These are phyloP conservation scores for Pyrenophora graminea DNA, from an alignment of 2,329 filamentous ascomycete genomes.

Conservation along the genomic window DNA sequence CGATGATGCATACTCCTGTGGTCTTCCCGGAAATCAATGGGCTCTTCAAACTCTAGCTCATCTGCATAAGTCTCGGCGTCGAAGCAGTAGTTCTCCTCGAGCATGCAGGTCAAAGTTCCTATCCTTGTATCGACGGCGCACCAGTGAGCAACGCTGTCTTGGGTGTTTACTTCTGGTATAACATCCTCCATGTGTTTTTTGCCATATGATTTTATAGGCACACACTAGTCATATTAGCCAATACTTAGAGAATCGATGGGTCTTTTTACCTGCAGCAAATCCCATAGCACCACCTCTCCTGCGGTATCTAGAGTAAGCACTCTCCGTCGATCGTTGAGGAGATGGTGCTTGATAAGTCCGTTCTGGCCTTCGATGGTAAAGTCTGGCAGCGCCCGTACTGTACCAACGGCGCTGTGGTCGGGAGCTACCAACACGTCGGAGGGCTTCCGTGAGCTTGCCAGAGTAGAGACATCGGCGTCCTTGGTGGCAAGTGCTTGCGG, in stretches of 20 bases:
- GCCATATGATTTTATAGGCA: slow-evolving; percentile 87
- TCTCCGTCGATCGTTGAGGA: slow-evolving; percentile 87
- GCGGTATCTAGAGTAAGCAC: slow-evolving; percentile 93
- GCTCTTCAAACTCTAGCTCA: slow-evolving; percentile 73
- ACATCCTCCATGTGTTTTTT: slow-evolving; percentile 94
- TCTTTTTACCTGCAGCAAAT: slow-evolving; percentile 74
- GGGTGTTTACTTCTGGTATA: slow-evolving; percentile 80
- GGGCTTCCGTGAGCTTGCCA: slow-evolving; percentile 59
- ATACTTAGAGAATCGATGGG: not conserved
- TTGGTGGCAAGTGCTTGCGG: slow-evolving; percentile 59
- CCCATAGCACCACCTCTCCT: slow-evolving; percentile 93
- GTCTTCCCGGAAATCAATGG: slow-evolving; percentile 85
- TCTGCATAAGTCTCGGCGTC: slow-evolving; percentile 98
- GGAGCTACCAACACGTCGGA: slow-evolving; percentile 59
- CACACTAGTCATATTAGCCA: slow-evolving; percentile 62
- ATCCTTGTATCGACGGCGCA: slow-evolving; percentile 94
- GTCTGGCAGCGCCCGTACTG: slow-evolving; percentile 52
- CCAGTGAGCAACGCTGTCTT: slow-evolving; percentile 91
- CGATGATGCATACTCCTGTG: slow-evolving; percentile 72
- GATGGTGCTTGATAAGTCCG: slow-evolving; percentile 87
- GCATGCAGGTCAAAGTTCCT: slow-evolving; percentile 83
- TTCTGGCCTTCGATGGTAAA: slow-evolving; percentile 84
- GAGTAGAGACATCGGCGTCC: slow-evolving; percentile 61
- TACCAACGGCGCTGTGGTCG: slow-evolving; percentile 38
- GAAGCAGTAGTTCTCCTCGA: slow-evolving; percentile 95